phyloP scores from a whole-genome alignment of 2,329 filamentous ascomycete species.

The Neonectria coccinea region DNA sequence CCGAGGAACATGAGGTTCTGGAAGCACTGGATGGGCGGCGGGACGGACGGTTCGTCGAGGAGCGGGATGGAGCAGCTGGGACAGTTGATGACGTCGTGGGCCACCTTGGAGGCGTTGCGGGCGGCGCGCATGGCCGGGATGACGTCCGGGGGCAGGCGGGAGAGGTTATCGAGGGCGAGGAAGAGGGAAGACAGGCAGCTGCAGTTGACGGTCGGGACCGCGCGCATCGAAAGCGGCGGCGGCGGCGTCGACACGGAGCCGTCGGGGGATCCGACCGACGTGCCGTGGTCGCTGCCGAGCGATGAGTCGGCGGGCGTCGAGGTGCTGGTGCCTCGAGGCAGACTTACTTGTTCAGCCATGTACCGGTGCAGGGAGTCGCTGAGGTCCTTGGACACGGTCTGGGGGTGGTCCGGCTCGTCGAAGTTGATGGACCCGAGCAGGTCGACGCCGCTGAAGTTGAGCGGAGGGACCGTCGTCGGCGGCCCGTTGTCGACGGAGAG shows the following conservation, averaged over 20 bases:
- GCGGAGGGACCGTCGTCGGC: slow-evolving; percentile 16
- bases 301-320: slow-evolving; percentile 37
- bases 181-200: slow-evolving; percentile 63
- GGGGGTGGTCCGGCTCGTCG: slow-evolving; percentile 45
- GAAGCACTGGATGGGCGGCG: slow-evolving; percentile 61
- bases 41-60: slow-evolving; percentile 49
- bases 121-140: slow-evolving; percentile 60
- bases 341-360: slow-evolving; percentile 39
- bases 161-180: slow-evolving; percentile 63
- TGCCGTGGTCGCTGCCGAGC: slow-evolving; percentile 39
- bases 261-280: slow-evolving; percentile 36
- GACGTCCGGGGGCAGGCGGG: slow-evolving; percentile 59
- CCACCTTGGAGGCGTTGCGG: slow-evolving; percentile 60
- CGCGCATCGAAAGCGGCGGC: slow-evolving; percentile 28
- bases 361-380: slow-evolving; percentile 45
- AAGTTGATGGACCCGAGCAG: slow-evolving; percentile 50
- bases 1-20: slow-evolving; percentile 71
- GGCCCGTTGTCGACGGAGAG: slow-evolving; percentile 22
- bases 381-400: slow-evolving; percentile 47
- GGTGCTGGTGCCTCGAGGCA: slow-evolving; percentile 31
- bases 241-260: slow-evolving; percentile 13
- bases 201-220: slow-evolving; percentile 53
- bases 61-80: slow-evolving; percentile 58
- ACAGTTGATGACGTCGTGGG: slow-evolving; percentile 65
- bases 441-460: slow-evolving; percentile 44